Base-by-base conservation (phyloP, 257 asterid species). In the Voacanga thouarsii region DNA sequence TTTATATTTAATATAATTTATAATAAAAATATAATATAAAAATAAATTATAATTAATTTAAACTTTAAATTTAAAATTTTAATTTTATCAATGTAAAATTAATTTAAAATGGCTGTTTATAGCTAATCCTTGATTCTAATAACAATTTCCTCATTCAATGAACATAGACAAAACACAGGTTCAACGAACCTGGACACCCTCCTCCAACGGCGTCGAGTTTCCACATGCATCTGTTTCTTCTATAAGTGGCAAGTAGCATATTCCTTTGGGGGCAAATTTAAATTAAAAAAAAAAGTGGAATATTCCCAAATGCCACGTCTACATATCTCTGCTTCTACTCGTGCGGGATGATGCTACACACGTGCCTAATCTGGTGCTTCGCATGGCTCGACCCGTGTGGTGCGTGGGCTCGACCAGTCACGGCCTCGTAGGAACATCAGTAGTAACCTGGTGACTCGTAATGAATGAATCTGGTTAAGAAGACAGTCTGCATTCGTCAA, bases 151-250 rank as follows among this genome's bases (percentile, higher is more conserved):
- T 51, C 79, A 61, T 73, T 64, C 79, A 79, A 41, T 41, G 73
- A 68, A 68, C 15, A 8, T 41, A 68, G 73, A 68, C 73, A 8
- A 7, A 30, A 8, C 30, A 68, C 0, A 8, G 73, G 30, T 68
- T 39, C 73, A 68, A 73, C 65, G 82, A 66, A 73, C 74, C 59
- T 53, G 21, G 82, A 74, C 82, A 57, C 45, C 49, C 14, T 2
- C 66, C 69, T 73, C 0, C 5, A 19, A 18, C 75, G 69, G 51
- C 69, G 23, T 73, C 82, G 61, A 64, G 75, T 73, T 41, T 50
- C 75, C 82, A 3, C 82, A n/a, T n/a, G n/a, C n/a, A 50, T 66
- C 26, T 66, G 19, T 21, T 14, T 21, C 43, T 39, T 12, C 15
- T 49, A 7, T 51, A 33, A 33, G 37, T 33, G 2, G 37, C 37